phyloP scores from a whole-genome alignment of 306 rosid species.

The Cucumis cinereus region DNA sequence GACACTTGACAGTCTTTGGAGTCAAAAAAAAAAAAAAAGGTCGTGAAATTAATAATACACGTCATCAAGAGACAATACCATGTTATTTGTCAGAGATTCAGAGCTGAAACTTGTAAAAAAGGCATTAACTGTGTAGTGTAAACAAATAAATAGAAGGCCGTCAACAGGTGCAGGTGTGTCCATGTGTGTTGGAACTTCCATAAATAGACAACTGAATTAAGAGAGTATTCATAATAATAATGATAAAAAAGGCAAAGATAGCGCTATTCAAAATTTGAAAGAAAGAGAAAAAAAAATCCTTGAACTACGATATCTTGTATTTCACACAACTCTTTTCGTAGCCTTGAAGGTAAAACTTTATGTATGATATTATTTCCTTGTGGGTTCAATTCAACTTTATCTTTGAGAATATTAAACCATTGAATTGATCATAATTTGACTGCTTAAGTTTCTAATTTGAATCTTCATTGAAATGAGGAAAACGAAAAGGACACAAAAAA shows the following conservation, averaged over 20 bases:
- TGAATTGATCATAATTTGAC: neutral
- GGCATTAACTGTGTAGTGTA: neutral
- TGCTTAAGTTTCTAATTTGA: neutral
- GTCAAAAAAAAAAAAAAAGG: neutral
- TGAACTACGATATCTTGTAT: neutral
- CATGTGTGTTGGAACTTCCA: neutral
- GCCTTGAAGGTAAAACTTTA: neutral
- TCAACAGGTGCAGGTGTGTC: neutral
- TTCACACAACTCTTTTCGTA: neutral
- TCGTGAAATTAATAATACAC: neutral
- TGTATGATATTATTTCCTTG: neutral
- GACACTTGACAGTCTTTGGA: neutral
- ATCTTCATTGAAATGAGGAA: neutral
- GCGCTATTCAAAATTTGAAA: neutral
- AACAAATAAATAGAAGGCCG: neutral
- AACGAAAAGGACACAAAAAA: neutral
- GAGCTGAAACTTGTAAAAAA: neutral
- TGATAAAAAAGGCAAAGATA: neutral
- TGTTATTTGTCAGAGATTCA: neutral
- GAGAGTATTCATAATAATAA: neutral
- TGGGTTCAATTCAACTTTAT: neutral
- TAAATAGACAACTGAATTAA: neutral
- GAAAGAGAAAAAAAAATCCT: neutral
- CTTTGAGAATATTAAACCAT: neutral
- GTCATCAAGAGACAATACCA: neutral